phyloP scores from a whole-genome alignment of 805 yeast genomes.

The Wickerhamomyces ciferrii region DNA sequence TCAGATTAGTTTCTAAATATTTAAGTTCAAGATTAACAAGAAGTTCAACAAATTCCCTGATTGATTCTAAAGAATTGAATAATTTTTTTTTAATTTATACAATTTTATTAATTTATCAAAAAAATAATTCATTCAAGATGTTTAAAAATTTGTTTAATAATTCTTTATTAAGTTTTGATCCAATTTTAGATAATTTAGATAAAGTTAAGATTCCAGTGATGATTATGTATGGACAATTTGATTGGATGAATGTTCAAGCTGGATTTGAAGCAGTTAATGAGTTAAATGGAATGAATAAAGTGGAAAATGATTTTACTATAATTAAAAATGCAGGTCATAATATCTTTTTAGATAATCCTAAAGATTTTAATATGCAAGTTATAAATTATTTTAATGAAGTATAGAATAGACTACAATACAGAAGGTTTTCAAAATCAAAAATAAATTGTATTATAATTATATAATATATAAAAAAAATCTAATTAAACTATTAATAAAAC shows the following conservation, averaged over 20 bases:
- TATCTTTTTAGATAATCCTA: constrained; percentile 62
- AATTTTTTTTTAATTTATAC: constrained; percentile 15
- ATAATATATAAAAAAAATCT: not conserved
- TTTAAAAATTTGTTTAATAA: constrained; percentile 13
- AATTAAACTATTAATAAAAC: too few species aligned
- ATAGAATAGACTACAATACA: too few species aligned
- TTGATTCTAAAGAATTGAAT: too few species aligned
- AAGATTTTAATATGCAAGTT: constrained; percentile 45
- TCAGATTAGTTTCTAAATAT: constrained; percentile 28
- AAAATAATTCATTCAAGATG: constrained; percentile 12
- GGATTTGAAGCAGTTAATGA: constrained; percentile 28
- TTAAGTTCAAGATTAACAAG: constrained; percentile 24
- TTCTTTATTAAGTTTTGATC: constrained; percentile 53
- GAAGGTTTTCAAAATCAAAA: not conserved
- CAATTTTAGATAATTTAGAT: constrained; percentile 53
- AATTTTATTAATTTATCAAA: constrained; percentile 15
- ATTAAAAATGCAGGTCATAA: constrained; percentile 69
- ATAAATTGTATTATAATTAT: not conserved
- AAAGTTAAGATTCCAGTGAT: constrained; percentile 25
- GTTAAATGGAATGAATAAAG: too few species aligned
- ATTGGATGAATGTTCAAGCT: constrained; percentile 65
- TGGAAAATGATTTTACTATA: too few species aligned
- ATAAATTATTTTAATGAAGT: constrained; percentile 24
- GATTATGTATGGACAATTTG: constrained; percentile 60
- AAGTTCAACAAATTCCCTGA: too few species aligned